phyloP scores from a whole-genome alignment of 257 asterid genomes.

The Plantago ovata region DNA sequence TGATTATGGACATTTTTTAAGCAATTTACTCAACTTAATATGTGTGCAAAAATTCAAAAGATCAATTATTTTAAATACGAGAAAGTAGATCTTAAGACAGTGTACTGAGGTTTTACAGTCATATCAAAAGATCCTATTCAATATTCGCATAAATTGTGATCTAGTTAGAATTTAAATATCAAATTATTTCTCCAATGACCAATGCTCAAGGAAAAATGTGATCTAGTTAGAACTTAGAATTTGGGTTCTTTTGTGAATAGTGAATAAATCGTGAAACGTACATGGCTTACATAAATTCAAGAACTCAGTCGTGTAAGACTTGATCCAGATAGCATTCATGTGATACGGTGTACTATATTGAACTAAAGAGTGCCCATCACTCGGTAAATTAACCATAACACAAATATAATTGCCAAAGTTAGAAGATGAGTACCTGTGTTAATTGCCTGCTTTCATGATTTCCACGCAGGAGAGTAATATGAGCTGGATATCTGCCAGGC shows the following conservation, averaged over 20 bases:
- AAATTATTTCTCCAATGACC: neutral
- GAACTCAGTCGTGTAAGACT: neutral
- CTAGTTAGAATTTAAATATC: neutral
- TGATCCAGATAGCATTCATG: neutral
- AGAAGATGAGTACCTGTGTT: slow-evolving; percentile 62
- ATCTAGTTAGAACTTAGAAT: neutral
- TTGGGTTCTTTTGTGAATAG: neutral
- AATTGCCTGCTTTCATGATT: slow-evolving; percentile 97
- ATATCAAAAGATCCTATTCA: too few species aligned
- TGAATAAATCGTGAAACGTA: neutral
- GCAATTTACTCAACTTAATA: too few species aligned
- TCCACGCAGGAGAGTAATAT: slow-evolving; percentile 93
- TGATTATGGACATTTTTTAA: too few species aligned
- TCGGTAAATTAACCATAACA: neutral
- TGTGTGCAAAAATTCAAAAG: too few species aligned
- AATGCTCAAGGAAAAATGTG: too few species aligned
- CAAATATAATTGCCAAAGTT: neutral
- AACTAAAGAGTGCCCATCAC: neutral
- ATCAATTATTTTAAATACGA: too few species aligned
- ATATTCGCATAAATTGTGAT: too few species aligned
- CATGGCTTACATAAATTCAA: neutral
- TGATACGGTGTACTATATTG: neutral
- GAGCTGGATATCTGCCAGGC: slow-evolving; percentile 79
- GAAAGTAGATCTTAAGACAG: too few species aligned
- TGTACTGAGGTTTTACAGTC: too few species aligned